A percentile compares a stretch with the other conserved stretches of the same genome.
phyloP scores from a whole-genome alignment of 2,329 filamentous ascomycete genomes.

The Fusarium newnesense region DNA sequence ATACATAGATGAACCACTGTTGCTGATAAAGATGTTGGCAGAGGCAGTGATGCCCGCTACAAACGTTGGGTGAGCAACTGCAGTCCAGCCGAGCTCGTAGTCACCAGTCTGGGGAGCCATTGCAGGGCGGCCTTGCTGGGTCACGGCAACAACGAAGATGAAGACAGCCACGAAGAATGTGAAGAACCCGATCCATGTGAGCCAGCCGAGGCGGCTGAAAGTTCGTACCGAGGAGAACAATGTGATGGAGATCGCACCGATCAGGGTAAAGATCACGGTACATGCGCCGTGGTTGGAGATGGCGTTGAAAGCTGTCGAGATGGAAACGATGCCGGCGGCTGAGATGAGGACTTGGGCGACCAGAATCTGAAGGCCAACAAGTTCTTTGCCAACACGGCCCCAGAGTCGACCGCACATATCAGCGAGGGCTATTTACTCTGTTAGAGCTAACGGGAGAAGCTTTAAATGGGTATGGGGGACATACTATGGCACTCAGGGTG shows the following conservation, averaged over 20 bases:
- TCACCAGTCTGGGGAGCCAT: background rate
- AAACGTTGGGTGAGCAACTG: background rate
- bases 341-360: background rate
- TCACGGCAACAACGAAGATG: background rate
- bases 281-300: background rate
- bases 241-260: background rate
- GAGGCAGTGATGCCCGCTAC: background rate
- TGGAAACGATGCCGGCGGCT: background rate
- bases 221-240: background rate
- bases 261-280: background rate
- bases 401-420: slow-evolving; percentile 2
- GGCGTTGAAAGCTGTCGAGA: background rate
- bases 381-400: background rate
- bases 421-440: background rate
- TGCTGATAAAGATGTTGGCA: slow-evolving; percentile 57
- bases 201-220: background rate
- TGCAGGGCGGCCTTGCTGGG: background rate
- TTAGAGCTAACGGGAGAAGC: background rate
- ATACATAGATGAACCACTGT: slow-evolving; percentile 51
- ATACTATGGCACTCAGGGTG: background rate
- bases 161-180: slow-evolving; percentile 4
- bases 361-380: background rate
- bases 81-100: background rate
- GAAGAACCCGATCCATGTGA: background rate
- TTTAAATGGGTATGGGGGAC: rapidly evolving